These are phyloP conservation scores for Wallacemonas rigidus DNA, from an alignment of 208 protist species.

Conservation along the genomic window DNA sequence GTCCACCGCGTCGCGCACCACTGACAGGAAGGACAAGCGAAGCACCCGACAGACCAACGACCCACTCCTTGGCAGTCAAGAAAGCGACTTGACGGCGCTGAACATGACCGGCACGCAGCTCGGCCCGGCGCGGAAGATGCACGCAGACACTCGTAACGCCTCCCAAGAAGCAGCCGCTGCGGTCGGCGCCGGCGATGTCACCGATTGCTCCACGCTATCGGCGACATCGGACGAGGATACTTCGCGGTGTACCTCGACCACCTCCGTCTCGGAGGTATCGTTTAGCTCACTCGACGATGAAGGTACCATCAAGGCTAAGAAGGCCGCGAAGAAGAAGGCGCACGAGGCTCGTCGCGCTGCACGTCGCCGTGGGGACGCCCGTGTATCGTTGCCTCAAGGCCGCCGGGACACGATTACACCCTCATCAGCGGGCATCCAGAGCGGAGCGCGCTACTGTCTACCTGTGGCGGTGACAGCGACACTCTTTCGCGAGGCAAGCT, in stretches of 20 bases:
- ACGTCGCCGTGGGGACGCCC: not conserved
- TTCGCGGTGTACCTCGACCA: too few relatives aligned
- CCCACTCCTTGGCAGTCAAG: constrained; percentile 3
- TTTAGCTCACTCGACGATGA: constrained; percentile 16
- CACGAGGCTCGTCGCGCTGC: not conserved
- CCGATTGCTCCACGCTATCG: too few relatives aligned
- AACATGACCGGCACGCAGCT: constrained; percentile 11
- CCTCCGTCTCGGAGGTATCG: not conserved
- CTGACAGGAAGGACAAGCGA: too few relatives aligned
- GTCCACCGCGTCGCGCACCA: too few relatives aligned
- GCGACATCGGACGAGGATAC: too few relatives aligned
- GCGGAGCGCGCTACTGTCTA: constrained; percentile 13
- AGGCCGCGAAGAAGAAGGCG: constrained; percentile 8
- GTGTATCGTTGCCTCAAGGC: not conserved
- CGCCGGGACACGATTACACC: constrained; percentile 2
- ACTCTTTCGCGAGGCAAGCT: not conserved
- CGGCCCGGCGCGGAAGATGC: constrained; percentile 12
- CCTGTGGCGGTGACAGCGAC: not conserved
- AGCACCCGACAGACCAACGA: not conserved
- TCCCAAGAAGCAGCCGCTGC: not conserved
- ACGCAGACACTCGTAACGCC: not conserved
- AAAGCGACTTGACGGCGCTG: constrained; percentile 10
- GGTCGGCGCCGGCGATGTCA: not conserved
- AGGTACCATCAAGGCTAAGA: constrained; percentile 13
- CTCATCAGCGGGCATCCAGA: constrained; percentile 1